Evolutionary conservation across 1,284 basidiomycete genomes (phyloP).

Genomic region (Pulveroboletus sp.): DNA sequence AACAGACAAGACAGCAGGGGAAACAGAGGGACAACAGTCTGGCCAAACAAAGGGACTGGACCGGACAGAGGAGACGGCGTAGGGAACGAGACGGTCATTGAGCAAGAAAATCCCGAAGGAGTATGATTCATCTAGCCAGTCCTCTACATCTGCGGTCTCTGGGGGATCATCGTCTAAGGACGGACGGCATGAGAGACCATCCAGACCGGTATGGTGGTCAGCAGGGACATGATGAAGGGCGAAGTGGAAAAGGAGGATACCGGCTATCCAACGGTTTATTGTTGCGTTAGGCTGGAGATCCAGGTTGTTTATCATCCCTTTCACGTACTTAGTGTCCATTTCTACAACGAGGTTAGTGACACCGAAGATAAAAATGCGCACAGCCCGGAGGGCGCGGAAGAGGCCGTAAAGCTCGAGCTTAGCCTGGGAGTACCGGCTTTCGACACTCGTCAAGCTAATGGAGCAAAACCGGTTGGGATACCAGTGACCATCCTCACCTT

Average conservation of each 20-base stretch:
- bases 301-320: neutral
- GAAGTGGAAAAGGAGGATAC: too few relatives aligned
- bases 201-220: accelerated
- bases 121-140: neutral
- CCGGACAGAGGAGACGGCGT: too few relatives aligned
- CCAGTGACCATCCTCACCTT: neutral
- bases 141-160: neutral
- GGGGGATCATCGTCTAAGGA: too few relatives aligned
- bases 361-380: too few relatives aligned
- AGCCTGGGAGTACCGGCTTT: too few relatives aligned
- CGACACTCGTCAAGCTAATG: too few relatives aligned
- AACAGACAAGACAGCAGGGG: too few relatives aligned
- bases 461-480: neutral
- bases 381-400: neutral
- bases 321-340: neutral
- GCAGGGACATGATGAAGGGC: neutral
- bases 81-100: neutral
- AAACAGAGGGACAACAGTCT: too few relatives aligned
- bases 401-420: neutral
- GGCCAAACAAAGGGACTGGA: too few relatives aligned
- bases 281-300: neutral
- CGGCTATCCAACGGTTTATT: too few relatives aligned
- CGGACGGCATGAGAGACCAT: neutral
- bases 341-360: too few relatives aligned
- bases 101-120: neutral